Conservation (phyloP, 2,329 filamentous ascomycete genomes). For the Aureobasidium musti region DNA sequence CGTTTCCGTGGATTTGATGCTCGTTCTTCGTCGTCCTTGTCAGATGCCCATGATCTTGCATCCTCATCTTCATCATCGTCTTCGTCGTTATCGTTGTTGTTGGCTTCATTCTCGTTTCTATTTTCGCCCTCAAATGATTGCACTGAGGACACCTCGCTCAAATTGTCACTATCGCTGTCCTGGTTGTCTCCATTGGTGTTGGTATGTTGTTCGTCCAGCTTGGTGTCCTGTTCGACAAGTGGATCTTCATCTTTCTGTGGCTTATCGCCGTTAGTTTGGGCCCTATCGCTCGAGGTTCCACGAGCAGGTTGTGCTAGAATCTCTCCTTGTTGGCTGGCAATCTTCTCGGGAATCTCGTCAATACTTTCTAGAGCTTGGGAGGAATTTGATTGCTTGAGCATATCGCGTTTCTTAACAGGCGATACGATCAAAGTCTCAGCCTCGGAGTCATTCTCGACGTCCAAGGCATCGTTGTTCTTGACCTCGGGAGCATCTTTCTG, state of each 20-base stretch:
- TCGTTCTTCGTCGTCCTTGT: conserved; percentile 29
- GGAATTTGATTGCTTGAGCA: conserved; percentile 39
- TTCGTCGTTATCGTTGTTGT: conserved; percentile 15
- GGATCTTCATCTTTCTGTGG: background rate
- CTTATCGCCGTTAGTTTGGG: conserved; percentile 44
- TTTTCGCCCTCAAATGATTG: conserved; percentile 32
- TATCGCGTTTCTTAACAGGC: conserved; percentile 45
- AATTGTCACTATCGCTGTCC: conserved; percentile 39
- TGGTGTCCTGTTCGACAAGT: conserved; percentile 4
- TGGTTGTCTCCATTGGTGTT: background rate
- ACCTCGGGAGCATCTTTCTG: background rate
- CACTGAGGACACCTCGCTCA: conserved; percentile 39
- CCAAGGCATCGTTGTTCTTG: conserved; percentile 14
- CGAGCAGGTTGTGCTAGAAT: background rate
- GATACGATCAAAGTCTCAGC: conserved; percentile 54
- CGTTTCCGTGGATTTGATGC: conserved; percentile 43
- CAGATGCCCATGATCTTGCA: conserved; percentile 32
- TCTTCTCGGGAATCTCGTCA: conserved; percentile 14
- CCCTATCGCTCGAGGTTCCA: conserved; percentile 25
- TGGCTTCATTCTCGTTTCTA: background rate
- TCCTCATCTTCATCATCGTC: conserved; percentile 28
- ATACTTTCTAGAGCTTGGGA: conserved; percentile 11
- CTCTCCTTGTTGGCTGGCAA: background rate
- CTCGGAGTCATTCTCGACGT: conserved; percentile 50
- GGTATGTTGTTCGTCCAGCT: background rate